phyloP scores from a whole-genome alignment of 2,329 filamentous ascomycete species.

The Kalmusia sp. region DNA sequence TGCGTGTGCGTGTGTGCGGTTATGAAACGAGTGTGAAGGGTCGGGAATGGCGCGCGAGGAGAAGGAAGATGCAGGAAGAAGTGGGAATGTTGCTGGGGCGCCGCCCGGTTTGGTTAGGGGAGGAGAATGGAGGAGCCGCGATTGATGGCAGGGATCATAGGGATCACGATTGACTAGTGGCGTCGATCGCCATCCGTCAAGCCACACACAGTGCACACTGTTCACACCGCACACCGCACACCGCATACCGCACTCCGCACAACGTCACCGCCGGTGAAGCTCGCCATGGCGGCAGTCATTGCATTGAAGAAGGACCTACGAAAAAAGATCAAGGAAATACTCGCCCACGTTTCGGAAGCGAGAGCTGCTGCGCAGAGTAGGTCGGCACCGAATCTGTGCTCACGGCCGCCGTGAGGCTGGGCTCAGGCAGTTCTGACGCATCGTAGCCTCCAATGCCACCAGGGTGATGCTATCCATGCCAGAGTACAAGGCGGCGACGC shows the following conservation, averaged over 20 bases:
- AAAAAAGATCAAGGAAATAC: slow-evolving; percentile 69
- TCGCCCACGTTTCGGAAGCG: slow-evolving; percentile 68
- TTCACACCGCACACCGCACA: slow-evolving; percentile 7
- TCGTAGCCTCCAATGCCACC: slow-evolving; percentile 69
- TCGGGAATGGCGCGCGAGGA: slow-evolving; percentile 6
- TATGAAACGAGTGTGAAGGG: slow-evolving; percentile 18
- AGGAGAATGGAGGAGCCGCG: slow-evolving; percentile 21
- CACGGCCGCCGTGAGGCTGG: too few species aligned
- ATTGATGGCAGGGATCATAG: slow-evolving; percentile 8
- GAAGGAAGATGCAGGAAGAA: neutral
- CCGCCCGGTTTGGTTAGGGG: slow-evolving; percentile 26
- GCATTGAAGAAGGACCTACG: slow-evolving; percentile 80
- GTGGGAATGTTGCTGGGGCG: slow-evolving; percentile 13
- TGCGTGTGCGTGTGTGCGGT: slow-evolving; percentile 10
- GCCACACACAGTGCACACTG: slow-evolving; percentile 13
- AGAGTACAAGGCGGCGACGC: slow-evolving; percentile 76
- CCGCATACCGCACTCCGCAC: too few species aligned
- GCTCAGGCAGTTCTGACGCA: slow-evolving; percentile 20
- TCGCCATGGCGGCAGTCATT: slow-evolving; percentile 60
- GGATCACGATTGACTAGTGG: slow-evolving; percentile 26
- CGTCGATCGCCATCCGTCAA: slow-evolving; percentile 36
- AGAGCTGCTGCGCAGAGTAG: slow-evolving; percentile 74
- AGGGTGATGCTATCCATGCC: slow-evolving; percentile 69
- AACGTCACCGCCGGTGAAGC: too few species aligned
- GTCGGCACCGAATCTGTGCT: too few species aligned